phyloP scores from a whole-genome alignment of 2,329 filamentous ascomycete genomes.

The Epichloe brachyelytri region DNA sequence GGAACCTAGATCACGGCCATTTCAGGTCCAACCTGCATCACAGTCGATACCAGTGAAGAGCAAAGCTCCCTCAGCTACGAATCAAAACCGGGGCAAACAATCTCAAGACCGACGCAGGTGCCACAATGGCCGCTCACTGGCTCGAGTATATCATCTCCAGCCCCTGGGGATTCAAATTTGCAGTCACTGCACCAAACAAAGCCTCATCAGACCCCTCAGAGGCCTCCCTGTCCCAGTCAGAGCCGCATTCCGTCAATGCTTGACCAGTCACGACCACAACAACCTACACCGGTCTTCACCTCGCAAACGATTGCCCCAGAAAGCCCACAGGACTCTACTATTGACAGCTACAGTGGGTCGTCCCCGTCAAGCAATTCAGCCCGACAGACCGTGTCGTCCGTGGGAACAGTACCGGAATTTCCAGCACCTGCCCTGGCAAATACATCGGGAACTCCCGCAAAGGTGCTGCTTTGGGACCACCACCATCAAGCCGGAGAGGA shows the following conservation, averaged over 20 bases:
- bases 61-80: conserved; percentile 12
- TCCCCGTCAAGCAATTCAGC: conserved; percentile 35
- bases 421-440: conserved; percentile 27
- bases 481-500: conserved; percentile 46
- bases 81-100: conserved; percentile 16
- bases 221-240: conserved; percentile 46
- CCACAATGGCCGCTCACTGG: conserved; percentile 42
- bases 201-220: conserved; percentile 37
- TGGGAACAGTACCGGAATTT: conserved; percentile 47
- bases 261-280: conserved; percentile 42
- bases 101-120: conserved; percentile 39
- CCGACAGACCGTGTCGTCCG: conserved; percentile 38
- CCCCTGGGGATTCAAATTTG: conserved; percentile 22
- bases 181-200: conserved; percentile 39
- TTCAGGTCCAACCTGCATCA: conserved; percentile 1
- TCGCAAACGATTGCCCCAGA: conserved; percentile 20
- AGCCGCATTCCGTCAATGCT: conserved; percentile 47
- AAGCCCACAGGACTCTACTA: conserved; percentile 16
- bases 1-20: background rate
- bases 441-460: conserved; percentile 23
- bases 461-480: conserved; percentile 44
- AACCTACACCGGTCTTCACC: conserved; percentile 39
- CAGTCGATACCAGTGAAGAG: conserved; percentile 10
- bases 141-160: conserved; percentile 22
- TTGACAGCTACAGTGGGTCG: conserved; percentile 25